phyloP scores from a whole-genome alignment of 345 rosid species.

The Litchi chinensis region DNA sequence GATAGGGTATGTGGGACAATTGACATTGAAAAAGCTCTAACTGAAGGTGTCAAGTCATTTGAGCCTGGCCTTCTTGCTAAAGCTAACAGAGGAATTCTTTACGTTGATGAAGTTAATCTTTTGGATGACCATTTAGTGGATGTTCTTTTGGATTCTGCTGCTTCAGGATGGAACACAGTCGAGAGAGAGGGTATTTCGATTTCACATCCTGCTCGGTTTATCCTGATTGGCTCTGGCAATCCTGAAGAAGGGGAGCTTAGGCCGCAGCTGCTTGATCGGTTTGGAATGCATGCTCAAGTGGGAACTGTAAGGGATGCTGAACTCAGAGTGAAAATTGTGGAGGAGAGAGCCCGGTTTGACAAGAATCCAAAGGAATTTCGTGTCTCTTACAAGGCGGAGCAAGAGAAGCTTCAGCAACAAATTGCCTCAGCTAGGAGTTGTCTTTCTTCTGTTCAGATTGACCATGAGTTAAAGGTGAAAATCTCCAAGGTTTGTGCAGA shows the following conservation, averaged over 20 bases:
- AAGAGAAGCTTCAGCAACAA: constrained; percentile 89
- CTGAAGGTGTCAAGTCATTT: constrained; percentile 95
- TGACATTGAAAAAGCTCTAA: constrained; percentile 93
- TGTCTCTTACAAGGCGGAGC: constrained; percentile 68
- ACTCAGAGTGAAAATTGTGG: constrained; percentile 90
- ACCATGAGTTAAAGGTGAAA: constrained; percentile 81
- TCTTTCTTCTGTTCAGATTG: constrained; percentile 80
- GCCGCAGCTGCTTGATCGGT: constrained; percentile 89
- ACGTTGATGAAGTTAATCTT: constrained; percentile 95
- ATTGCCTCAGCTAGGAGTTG: constrained; percentile 62
- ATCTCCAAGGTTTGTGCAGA: constrained; percentile 93
- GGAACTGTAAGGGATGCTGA: constrained; percentile 91
- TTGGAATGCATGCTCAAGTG: constrained; percentile 96
- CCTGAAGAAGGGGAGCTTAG: constrained; percentile 95
- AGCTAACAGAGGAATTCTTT: constrained; percentile 95
- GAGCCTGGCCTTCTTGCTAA: constrained; percentile 98
- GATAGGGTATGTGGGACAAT: constrained; percentile 99
- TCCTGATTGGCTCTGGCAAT: constrained; percentile 91
- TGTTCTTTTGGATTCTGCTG: constrained; percentile 93
- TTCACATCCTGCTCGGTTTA: constrained; percentile 92
- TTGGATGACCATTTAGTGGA: constrained; percentile 96
- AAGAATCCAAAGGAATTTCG: constrained; percentile 85
- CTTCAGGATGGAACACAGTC: constrained; percentile 95
- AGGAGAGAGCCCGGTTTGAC: constrained; percentile 87
- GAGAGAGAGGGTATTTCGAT: constrained; percentile 97